Conservation (phyloP, 306 rosid species). For the Inga oerstediana region DNA sequence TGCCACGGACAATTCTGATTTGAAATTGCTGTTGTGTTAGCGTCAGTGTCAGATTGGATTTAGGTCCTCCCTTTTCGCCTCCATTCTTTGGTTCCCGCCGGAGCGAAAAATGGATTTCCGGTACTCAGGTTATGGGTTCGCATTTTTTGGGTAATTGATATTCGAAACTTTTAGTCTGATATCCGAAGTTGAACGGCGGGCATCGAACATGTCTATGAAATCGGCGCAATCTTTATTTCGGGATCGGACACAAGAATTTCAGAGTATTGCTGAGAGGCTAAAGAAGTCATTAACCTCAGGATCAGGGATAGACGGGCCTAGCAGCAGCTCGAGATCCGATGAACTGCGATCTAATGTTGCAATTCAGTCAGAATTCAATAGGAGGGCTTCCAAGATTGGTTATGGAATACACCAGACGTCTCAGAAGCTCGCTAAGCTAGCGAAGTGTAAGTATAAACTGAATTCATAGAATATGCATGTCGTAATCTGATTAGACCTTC, state of each 20-base stretch:
- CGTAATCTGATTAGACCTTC: neutral
- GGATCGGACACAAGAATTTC: constrained; percentile 86
- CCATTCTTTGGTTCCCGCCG: neutral
- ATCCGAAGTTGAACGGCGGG: constrained; percentile 18
- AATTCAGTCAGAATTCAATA: constrained; percentile 80
- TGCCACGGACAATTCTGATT: neutral
- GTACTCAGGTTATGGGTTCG: constrained; percentile 48
- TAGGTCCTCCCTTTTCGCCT: constrained; percentile 30
- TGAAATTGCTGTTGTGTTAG: neutral
- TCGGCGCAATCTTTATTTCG: constrained; percentile 66
- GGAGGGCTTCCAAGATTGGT: constrained; percentile 87
- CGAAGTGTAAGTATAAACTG: constrained; percentile 64
- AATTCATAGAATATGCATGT: neutral
- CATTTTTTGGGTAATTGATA: neutral
- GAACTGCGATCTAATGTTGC: constrained; percentile 71
- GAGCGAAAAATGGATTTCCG: constrained; percentile 3
- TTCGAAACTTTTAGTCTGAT: neutral
- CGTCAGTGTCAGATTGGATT: constrained; percentile 8
- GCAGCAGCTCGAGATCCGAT: constrained; percentile 67
- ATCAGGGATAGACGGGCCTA: constrained; percentile 53
- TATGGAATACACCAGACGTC: constrained; percentile 92
- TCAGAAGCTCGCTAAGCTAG: constrained; percentile 85
- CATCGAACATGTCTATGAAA: constrained; percentile 60
- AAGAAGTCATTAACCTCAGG: constrained; percentile 65
- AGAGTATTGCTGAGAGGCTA: constrained; percentile 67